A percentile compares a stretch with the other conserved stretches of the same genome.
phyloP scores from a whole-genome alignment of 208 protist genomes.

The Leishmania turanica region DNA sequence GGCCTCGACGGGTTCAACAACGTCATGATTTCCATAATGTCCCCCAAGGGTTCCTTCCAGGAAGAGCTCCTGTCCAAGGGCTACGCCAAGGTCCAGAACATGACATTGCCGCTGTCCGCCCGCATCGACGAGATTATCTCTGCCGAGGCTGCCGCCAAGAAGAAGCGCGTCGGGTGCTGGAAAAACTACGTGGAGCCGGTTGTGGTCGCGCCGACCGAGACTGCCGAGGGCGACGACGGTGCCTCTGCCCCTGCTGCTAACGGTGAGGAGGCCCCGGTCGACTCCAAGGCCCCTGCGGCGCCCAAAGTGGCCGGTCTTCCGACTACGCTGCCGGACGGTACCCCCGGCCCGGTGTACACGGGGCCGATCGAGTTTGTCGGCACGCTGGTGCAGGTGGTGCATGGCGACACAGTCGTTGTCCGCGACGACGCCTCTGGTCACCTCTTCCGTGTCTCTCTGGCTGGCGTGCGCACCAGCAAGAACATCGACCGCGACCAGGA shows the following conservation, averaged over 20 bases:
- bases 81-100: slow-evolving; percentile 67
- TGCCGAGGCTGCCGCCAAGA: slow-evolving; percentile 65
- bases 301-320: slow-evolving; percentile 40
- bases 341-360: slow-evolving; percentile 52
- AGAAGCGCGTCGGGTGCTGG: slow-evolving; percentile 64
- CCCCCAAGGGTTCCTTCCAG: slow-evolving; percentile 83
- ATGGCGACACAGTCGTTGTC: slow-evolving; percentile 82
- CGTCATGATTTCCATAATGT: slow-evolving; percentile 81
- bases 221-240: slow-evolving; percentile 12
- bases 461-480: slow-evolving; percentile 81
- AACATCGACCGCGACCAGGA: slow-evolving; percentile 83
- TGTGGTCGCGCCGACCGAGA: background rate
- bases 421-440: slow-evolving; percentile 53
- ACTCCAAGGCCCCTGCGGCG: slow-evolving; percentile 5
- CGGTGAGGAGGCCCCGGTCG: background rate
- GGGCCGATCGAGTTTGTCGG: slow-evolving; percentile 67
- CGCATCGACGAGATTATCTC: slow-evolving; percentile 49
- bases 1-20: slow-evolving; percentile 80
- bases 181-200: slow-evolving; percentile 55
- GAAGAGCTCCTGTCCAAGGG: slow-evolving; percentile 84
- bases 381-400: slow-evolving; percentile 78
- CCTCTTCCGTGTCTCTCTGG: slow-evolving; percentile 71
- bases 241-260: slow-evolving; percentile 2
- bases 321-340: slow-evolving; percentile 51
- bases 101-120: slow-evolving; percentile 50